Evolutionary conservation across 192 early-diverging fungal genomes (phyloP).

Genomic region (Kickxella alabastrina): DNA sequence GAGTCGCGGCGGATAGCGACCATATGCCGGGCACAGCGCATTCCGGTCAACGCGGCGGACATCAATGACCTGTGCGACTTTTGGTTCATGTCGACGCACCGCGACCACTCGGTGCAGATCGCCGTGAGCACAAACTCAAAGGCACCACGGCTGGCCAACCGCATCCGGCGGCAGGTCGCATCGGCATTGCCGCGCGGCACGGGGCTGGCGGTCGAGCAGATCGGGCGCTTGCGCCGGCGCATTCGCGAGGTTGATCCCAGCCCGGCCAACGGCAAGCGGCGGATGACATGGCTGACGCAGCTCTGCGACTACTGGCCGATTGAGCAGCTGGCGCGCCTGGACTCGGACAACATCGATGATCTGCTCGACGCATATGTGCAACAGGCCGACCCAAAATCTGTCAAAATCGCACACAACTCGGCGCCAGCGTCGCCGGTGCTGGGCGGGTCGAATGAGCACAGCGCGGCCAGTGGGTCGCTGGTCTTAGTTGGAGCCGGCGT

Average conservation of each 20-base stretch:
- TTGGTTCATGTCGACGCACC: conserved; percentile 84
- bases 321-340: conserved; percentile 65
- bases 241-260: conserved; percentile 62
- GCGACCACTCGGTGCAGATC: conserved; percentile 83
- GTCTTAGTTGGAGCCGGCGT: conserved; percentile 81
- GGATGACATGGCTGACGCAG: conserved; percentile 82
- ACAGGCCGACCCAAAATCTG: conserved; percentile 26
- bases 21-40: conserved; percentile 60
- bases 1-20: conserved; percentile 66
- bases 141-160: conserved; percentile 82
- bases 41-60: conserved; percentile 91
- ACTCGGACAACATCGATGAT: conserved; percentile 57
- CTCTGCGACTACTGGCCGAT: conserved; percentile 83
- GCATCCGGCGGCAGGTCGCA: conserved; percentile 68
- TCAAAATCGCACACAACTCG: conserved; percentile 11
- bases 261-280: conserved; percentile 57
- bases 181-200: conserved; percentile 56
- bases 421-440: conserved; percentile 8
- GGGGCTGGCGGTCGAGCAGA: conserved; percentile 68
- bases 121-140: conserved; percentile 85
- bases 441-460: not conserved
- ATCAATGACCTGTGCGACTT: conserved; percentile 89
- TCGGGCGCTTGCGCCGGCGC: conserved; percentile 61
- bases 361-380: conserved; percentile 63
- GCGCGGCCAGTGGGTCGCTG: conserved; percentile 46